Base-by-base conservation (phyloP, 306 rosid genomes). In the Cercis canadensis region DNA sequence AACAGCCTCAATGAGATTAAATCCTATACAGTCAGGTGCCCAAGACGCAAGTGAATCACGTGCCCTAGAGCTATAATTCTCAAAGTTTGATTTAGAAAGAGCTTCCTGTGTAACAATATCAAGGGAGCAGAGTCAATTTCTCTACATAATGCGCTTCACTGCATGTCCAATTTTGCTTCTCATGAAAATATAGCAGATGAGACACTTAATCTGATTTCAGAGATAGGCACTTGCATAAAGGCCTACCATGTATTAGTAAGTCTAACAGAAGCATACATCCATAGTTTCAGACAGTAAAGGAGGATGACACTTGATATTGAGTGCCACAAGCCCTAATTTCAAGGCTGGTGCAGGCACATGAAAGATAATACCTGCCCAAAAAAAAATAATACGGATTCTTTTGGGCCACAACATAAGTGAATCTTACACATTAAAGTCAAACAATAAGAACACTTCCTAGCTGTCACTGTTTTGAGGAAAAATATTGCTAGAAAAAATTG, bases 1-100 rank as follows among this genome's bases (percentile, higher is more conserved):
- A 81, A 93, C 90, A 57, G 97, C 98, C 80, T 93, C 98, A 54
- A 93, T 88, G 62, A 93, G 96, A 88, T 93, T 93, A 80, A 93
- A 93, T 62, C 98, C 98, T 5, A 90, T 90, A 82, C 90, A 85
- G 67, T 90, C 97, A 62, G 98, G 97, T 44, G 84, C 49, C 98
- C 98, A 93, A 56, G 82, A 82, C 67, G 98, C 82, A 43, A 93
- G 70, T 32, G 98, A 93, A 77, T 90, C 97, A 50, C 97, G 90
- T 29, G 93, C 81, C 85, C 64, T 86, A 32, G 96, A 75, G 82
- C 98, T 88, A 41, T 90, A 93, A 78, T 56, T 88, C 84, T 89
- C 97, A 62, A 93, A 87, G 66, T 56, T 90, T 65, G 96, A 88
- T 79, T 85, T 86, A 75, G 82, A 80, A 75, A 93, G 98, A 75